Evolutionary conservation across 139 green algal genomes (phyloP), one percentile per base, ranked within the genome.

Genomic region (Mesotaenium endlicherianum): DNA sequence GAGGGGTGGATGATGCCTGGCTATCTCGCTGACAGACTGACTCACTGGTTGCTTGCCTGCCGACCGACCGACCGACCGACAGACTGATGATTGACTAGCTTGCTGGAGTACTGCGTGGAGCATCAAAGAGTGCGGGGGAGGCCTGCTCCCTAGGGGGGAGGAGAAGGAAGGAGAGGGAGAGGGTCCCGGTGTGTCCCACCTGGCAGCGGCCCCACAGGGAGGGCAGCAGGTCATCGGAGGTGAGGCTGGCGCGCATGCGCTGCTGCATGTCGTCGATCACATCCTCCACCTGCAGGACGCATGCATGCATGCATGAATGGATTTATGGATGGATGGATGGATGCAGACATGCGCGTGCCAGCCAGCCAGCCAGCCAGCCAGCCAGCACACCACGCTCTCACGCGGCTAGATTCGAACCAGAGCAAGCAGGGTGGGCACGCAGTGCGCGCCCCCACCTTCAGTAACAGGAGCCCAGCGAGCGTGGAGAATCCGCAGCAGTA

Each of bases 131-230:
- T 11, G 8, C n/a, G 30, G 31, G 8, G 5, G 11, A 26, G 5
- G 42, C 34, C 4, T 45, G 72, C 31, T 44, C 34, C 50, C 43
- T 4, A 68, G 11, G 14, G 26, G 44, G 31, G 5, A 16, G 8
- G 26, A 14, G 26, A 26, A 26, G 4, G 11, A 75, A 42, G 14
- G 64, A 75, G 14, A 14, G 14, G 64, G 17, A 68, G 11, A 17
- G 26, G 44, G 31, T n/a, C 8, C 42, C 11, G 16, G 26, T 42
- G 3, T 11, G 11, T 53, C 77, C 40, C 39, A 83, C 77, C 77
- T 84, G 34, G 47, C 72, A 84, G 17, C 85, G 85, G 59, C 58
- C n/a, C 81, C 81, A 87, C 40, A 87, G 53, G 3, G 38, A 43
- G 36, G 81, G 44, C 34, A 87, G 81, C 50, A 87, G 50, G 4